Base-by-base conservation (phyloP, 2,329 filamentous ascomycete species). In the Neoascochyta sp. region DNA sequence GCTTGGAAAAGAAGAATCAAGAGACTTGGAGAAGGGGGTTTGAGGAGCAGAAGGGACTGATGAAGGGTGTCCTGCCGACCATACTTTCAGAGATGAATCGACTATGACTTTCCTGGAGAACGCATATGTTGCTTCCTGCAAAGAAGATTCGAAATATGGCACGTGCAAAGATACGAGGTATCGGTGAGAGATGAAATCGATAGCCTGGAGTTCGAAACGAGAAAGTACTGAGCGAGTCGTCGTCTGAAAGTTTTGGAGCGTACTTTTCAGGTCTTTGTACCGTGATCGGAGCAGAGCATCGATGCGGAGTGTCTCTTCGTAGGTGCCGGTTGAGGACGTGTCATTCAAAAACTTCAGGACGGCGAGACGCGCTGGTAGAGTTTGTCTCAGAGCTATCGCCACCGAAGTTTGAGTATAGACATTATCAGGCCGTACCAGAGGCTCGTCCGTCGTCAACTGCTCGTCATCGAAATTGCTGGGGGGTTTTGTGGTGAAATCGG, bases 391-490 rank as follows among this genome's bases (percentile, higher is more conserved):
- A 2, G 58, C 55, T 16, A 62, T 55, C 4, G 60, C 43, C 4
- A 63, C 43, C 0, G 65, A 66, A 6, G 48, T 43, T 20, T 63
- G 52, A 2, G 65, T 67, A 14, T 54, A 58, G 1, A 39, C 28
- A 2, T 39, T 24, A 1, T 54, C 47, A n/a, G 57, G 39, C 20
- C 45, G 55, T 4, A 55, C 43, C 0, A 47, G 18, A 1, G 62
- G 47, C 9, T 58, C 42, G 2, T 55, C 37, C 0, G 27, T 22
- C 17, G 43, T 29, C 1, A 69, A 48, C n/a, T 68, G 54, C 2
- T 64, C 59, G 25, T 69, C 66, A 12, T 68, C 52, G 15, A 63
- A 58, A 32, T 69, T 69, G 1, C 45, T 43, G 0, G 66, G 64
- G 3, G 60, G 48, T 6, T 52, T 34, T 1, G 62, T 64, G 18